Percentiles rank a stretch among this genome's conserved stretches.
Evolutionary conservation across 805 yeast genomes (phyloP).

Genomic region (Sungouiozyma ichnusensis): DNA sequence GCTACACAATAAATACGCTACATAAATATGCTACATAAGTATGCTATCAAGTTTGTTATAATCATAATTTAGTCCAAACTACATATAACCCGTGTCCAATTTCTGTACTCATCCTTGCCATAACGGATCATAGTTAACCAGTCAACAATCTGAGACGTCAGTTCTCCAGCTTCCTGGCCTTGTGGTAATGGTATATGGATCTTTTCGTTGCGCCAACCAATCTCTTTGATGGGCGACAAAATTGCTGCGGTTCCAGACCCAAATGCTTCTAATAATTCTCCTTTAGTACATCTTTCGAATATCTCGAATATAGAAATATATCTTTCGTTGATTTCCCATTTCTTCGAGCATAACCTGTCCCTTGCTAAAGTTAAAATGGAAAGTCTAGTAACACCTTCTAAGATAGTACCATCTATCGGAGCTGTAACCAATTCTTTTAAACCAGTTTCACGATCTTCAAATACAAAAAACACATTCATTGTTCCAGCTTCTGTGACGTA

Average conservation of each 20-base stretch:
- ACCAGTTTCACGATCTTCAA: constrained; percentile 59
- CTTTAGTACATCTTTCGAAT: constrained; percentile 60
- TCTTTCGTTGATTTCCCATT: constrained; percentile 81
- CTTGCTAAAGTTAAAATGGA: constrained; percentile 70
- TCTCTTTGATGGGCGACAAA: constrained; percentile 82
- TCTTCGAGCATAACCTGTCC: constrained; percentile 55
- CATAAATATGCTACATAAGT: not conserved
- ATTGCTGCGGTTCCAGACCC: constrained; percentile 98
- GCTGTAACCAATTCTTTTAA: constrained; percentile 88
- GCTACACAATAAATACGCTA: not conserved
- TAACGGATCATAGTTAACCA: constrained; percentile 89
- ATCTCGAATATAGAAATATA: constrained; percentile 74
- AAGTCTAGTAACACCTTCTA: constrained; percentile 93
- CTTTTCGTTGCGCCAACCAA: constrained; percentile 63
- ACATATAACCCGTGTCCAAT: constrained; percentile 32
- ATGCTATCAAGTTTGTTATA: not conserved
- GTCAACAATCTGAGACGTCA: constrained; percentile 63
- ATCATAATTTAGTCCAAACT: not conserved
- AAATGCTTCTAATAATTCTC: constrained; percentile 84
- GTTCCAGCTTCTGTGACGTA: constrained; percentile 93
- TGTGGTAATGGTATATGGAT: constrained; percentile 68
- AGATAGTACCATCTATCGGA: constrained; percentile 91
- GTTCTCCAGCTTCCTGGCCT: constrained; percentile 67
- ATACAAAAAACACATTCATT: constrained; percentile 86
- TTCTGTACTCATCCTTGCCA: constrained; percentile 60